Conservation (phyloP, 495 filamentous ascomycete genomes). For the Penicillium paxilli region DNA sequence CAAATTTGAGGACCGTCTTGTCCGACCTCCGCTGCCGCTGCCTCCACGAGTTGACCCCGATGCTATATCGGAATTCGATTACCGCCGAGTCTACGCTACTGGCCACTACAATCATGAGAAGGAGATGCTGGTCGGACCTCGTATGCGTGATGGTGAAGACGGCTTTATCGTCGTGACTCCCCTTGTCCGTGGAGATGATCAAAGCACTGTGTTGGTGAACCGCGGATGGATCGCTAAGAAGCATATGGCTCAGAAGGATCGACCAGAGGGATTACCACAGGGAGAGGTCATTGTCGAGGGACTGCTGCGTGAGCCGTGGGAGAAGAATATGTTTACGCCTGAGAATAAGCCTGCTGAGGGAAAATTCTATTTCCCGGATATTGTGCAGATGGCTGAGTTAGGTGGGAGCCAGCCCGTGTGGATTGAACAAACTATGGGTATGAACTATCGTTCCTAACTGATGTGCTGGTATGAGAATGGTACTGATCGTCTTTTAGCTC, state of each 20-base stretch:
- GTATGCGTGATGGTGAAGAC: conserved; percentile 83
- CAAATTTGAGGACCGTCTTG: conserved; percentile 83
- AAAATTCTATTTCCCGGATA: conserved; percentile 94
- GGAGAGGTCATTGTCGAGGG: conserved; percentile 79
- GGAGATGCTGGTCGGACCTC: conserved; percentile 94
- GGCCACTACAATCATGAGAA: conserved; percentile 80
- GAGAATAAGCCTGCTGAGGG: conserved; percentile 77
- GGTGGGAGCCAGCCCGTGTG: conserved; percentile 85
- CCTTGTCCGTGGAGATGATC: conserved; percentile 66
- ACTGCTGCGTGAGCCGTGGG: conserved; percentile 83
- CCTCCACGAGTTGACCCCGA: conserved; percentile 77
- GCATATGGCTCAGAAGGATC: conserved; percentile 58
- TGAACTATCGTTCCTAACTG: conserved; percentile 5
- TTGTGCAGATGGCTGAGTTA: conserved; percentile 85
- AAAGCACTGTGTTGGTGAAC: conserved; percentile 76
- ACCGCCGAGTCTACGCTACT: conserved; percentile 76
- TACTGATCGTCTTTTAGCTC: conserved; percentile 50
- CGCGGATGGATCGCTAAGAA: conserved; percentile 87
- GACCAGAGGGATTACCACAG: conserved; percentile 58
- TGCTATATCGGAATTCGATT: conserved; percentile 87
- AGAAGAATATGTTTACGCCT: conserved; percentile 97
- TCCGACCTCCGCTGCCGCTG: conserved; percentile 82
- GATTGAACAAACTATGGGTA: conserved; percentile 96
- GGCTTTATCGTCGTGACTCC: conserved; percentile 91
- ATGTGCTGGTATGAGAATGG: conserved; percentile 9